Conservation (phyloP, 202 grass and related monocot genomes). For the Panicum hallii region DNA sequence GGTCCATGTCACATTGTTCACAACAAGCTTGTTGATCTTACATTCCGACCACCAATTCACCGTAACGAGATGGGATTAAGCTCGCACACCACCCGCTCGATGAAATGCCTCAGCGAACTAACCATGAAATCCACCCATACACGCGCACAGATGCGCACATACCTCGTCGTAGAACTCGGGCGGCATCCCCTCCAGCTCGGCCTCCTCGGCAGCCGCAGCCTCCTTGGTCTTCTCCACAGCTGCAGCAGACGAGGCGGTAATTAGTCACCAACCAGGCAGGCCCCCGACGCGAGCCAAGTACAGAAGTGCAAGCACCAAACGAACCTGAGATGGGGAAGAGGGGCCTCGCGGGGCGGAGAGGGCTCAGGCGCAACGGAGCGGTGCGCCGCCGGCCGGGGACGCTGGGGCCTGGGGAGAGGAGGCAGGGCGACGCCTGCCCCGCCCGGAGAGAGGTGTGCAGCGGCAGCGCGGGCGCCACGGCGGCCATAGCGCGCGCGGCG, state of each 20-base stretch:
- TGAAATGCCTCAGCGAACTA: constrained; percentile 43
- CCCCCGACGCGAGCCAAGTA: not conserved
- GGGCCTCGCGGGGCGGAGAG: constrained; percentile 8
- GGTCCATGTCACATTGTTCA: not conserved
- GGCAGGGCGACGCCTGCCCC: not conserved
- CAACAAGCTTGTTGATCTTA: not conserved
- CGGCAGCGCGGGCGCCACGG: constrained; percentile 21
- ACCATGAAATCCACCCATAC: not conserved
- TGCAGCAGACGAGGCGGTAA: constrained; percentile 12
- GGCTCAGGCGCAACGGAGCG: not conserved
- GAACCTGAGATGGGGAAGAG: constrained; percentile 48
- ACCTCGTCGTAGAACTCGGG: constrained; percentile 76
- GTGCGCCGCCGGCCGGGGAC: not conserved
- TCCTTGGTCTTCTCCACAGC: constrained; percentile 47
- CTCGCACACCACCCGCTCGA: constrained; percentile 10
- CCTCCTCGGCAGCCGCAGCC: constrained; percentile 28
- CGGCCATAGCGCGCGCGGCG: constrained; percentile 32
- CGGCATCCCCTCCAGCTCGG: constrained; percentile 50
- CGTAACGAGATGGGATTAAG: not conserved
- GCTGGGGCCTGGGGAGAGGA: not conserved
- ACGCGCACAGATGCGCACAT: not conserved
- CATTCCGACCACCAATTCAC: not conserved
- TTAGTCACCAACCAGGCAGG: not conserved
- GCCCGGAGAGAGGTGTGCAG: constrained; percentile 13
- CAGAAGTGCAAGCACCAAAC: not conserved